These are phyloP conservation scores for Schizosaccharomyces osmophilus DNA, from an alignment of 805 yeast genomes.

Conservation along the genomic window DNA sequence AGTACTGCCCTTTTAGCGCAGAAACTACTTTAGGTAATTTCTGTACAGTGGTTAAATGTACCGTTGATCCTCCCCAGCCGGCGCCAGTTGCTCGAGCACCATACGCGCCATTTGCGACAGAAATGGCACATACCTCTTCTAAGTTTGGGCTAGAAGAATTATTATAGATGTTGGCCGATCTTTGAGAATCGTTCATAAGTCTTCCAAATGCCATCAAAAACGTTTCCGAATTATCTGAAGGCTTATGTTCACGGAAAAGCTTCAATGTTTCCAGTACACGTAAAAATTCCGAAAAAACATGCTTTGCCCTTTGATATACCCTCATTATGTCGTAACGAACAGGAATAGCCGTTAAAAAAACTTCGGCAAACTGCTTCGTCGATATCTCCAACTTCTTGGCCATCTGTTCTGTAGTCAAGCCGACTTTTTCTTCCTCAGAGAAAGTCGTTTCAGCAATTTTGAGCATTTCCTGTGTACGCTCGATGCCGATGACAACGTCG, in stretches of 20 bases:
- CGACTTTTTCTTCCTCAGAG: conserved; percentile 10
- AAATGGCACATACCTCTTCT: background rate
- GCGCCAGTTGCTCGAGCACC: conserved; percentile 63
- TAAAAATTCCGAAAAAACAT: conserved; percentile 36
- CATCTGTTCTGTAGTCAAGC: conserved; percentile 27
- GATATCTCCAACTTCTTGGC: conserved; percentile 21
- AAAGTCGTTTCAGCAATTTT: conserved; percentile 22
- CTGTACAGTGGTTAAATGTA: conserved; percentile 27
- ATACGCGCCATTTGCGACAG: conserved; percentile 28
- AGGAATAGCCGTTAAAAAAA: conserved; percentile 28
- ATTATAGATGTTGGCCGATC: conserved; percentile 23
- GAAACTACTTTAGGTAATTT: conserved; percentile 17
- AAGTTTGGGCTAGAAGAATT: conserved; percentile 30
- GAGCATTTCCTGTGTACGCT: conserved; percentile 13
- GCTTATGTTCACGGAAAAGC: conserved; percentile 14
- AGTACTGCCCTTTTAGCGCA: conserved; percentile 29
- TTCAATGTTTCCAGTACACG: conserved; percentile 30
- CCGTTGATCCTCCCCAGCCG: conserved; percentile 55
- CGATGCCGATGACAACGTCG: background rate
- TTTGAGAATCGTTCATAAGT: conserved; percentile 36
- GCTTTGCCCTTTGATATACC: conserved; percentile 33
- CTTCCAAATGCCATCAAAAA: conserved; percentile 25
- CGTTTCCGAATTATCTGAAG: conserved; percentile 9
- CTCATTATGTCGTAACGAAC: conserved; percentile 29
- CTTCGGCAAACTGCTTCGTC: conserved; percentile 19